Evolutionary conservation across 2,329 filamentous ascomycete species (phyloP).

Genomic region (Ramularia collo-cygni): DNA sequence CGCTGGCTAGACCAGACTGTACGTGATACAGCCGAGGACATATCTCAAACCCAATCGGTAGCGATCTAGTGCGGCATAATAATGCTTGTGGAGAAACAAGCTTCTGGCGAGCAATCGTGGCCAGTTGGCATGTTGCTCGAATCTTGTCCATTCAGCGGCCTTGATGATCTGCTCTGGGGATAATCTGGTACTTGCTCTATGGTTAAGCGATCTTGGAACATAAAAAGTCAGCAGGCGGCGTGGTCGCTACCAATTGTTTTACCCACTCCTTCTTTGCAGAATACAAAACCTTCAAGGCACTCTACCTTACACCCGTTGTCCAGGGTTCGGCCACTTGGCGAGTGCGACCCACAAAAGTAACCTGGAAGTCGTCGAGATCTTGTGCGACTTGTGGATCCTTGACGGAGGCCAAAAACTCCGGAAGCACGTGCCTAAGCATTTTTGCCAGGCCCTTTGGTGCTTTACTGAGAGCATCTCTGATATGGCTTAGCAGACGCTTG

Average conservation of each 20-base stretch:
- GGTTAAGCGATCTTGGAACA: background rate
- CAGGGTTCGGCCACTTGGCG: constrained; percentile 32
- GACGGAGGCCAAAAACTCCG: constrained; percentile 29
- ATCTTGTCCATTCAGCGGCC: background rate
- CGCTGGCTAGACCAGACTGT: background rate
- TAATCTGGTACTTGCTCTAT: background rate
- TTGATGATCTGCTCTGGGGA: background rate
- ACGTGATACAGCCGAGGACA: background rate
- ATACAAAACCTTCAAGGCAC: too few relatives aligned
- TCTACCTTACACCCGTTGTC: too few relatives aligned
- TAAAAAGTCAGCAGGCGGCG: background rate
- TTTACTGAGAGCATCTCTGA: constrained; percentile 19
- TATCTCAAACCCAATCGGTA: background rate
- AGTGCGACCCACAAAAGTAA: constrained; percentile 43
- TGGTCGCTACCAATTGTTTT: background rate
- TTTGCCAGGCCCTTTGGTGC: constrained; percentile 40
- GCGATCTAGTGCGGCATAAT: constrained; percentile 1
- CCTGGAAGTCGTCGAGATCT: constrained; percentile 44
- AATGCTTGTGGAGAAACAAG: background rate
- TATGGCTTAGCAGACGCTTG: constrained; percentile 26
- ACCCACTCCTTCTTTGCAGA: background rate
- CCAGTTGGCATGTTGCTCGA: background rate
- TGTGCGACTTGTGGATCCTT: constrained; percentile 27
- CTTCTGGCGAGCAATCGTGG: background rate
- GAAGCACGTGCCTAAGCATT: constrained; percentile 38